These are phyloP conservation scores for Eleusine indica DNA, from an alignment of 176 grass and related monocot genomes.

Conservation along the genomic window DNA sequence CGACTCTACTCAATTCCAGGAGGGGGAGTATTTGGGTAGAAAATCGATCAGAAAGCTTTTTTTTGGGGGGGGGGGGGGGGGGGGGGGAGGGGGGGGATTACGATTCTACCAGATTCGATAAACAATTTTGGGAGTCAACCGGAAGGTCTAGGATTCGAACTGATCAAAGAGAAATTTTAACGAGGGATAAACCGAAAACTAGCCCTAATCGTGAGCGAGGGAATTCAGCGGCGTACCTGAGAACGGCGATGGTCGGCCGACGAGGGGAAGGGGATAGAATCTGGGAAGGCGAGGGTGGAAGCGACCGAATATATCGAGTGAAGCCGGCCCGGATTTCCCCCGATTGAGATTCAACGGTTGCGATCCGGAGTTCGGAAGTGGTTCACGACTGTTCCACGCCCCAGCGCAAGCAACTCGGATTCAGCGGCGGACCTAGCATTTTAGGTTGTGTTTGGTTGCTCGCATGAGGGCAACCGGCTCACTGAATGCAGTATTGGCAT, in stretches of 20 bases:
- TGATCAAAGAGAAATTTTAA: background rate
- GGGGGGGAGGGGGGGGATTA: background rate
- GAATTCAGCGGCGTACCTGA: slow-evolving; percentile 20
- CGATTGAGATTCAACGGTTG: background rate
- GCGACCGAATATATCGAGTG: background rate
- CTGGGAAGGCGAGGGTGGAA: background rate
- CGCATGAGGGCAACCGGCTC: no score
- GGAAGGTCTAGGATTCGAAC: background rate
- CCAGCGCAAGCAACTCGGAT: no score
- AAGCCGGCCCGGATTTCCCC: background rate
- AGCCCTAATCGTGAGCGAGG: background rate
- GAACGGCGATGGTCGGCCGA: background rate
- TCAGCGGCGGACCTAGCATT: no score
- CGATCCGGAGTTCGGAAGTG: background rate
- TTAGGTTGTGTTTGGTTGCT: no score
- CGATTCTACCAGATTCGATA: background rate
- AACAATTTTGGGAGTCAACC: background rate
- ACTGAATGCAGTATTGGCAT: no score
- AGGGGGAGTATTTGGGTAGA: background rate
- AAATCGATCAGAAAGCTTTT: background rate
- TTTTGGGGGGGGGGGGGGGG: background rate
- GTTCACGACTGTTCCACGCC: no score
- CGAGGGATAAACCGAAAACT: background rate
- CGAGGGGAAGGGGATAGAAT: background rate
- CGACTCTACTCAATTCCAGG: background rate